A percentile compares a stretch with the other conserved stretches of the same genome.
Conservation (phyloP, 345 rosid species). For the Lagerstroemia speciosa region DNA sequence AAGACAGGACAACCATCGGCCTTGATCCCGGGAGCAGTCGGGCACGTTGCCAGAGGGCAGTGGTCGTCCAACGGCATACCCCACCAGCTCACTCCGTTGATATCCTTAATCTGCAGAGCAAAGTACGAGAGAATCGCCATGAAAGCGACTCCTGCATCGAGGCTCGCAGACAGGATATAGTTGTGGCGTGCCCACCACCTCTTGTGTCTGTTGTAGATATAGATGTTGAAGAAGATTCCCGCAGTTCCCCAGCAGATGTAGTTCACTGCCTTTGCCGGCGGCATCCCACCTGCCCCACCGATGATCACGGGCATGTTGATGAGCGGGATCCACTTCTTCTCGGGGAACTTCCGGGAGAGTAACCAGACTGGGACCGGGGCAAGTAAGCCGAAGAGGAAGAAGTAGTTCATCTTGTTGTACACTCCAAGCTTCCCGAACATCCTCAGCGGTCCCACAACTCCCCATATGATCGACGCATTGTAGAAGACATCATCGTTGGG, state of each 20-base stretch:
- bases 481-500: slow-evolving; percentile 62
- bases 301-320: slow-evolving; percentile 60
- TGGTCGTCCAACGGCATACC: slow-evolving; percentile 46
- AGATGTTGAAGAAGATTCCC: slow-evolving; percentile 69
- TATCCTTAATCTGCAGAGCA: slow-evolving; percentile 40
- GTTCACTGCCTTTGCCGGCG: slow-evolving; percentile 61
- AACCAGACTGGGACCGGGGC: slow-evolving; percentile 66
- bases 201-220: slow-evolving; percentile 46
- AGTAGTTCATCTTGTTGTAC: slow-evolving; percentile 59
- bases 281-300: slow-evolving; percentile 35
- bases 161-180: slow-evolving; percentile 65
- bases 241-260: slow-evolving; percentile 48
- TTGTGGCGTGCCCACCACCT: slow-evolving; percentile 76
- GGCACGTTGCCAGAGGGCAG: slow-evolving; percentile 54
- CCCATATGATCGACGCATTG: slow-evolving; percentile 86
- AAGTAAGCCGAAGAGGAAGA: slow-evolving; percentile 65
- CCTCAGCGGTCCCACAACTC: slow-evolving; percentile 64
- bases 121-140: slow-evolving; percentile 58
- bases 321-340: slow-evolving; percentile 52
- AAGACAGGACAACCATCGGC: slow-evolving; percentile 45
- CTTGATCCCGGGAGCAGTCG: slow-evolving; percentile 53
- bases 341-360: slow-evolving; percentile 52
- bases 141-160: slow-evolving; percentile 74
- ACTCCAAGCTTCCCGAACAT: slow-evolving; percentile 57
- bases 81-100: slow-evolving; percentile 71